phyloP scores from a whole-genome alignment of 768 basidiomycete species.

The Lentinula sp. region DNA sequence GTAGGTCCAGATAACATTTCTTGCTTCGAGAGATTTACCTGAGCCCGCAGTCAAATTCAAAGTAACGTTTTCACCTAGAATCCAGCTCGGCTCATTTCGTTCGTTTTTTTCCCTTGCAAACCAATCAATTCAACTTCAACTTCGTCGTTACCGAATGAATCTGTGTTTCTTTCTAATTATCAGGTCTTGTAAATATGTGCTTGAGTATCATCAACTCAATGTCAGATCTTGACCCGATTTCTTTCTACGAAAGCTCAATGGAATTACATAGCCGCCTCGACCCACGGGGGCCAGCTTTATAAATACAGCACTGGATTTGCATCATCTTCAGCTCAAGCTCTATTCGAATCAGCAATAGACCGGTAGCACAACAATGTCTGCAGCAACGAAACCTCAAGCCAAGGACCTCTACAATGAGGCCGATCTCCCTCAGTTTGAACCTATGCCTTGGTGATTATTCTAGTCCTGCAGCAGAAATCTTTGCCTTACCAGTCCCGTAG shows the following conservation, averaged over 20 bases:
- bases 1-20: background rate
- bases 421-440: conserved; percentile 34
- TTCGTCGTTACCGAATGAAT: background rate
- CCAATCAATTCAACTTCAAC: background rate
- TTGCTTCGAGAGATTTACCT: background rate
- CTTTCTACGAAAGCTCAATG: background rate
- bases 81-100: background rate
- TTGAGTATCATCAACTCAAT: background rate
- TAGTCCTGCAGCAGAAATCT: background rate
- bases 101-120: background rate
- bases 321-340: conserved; percentile 1
- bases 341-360: conserved; percentile 1
- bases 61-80: background rate
- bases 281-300: conserved; percentile 3
- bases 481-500: conserved; percentile 16
- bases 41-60: background rate
- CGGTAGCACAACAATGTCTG: conserved; percentile 1
- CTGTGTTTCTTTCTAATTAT: background rate
- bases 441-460: conserved; percentile 38
- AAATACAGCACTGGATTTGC: background rate
- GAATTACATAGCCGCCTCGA: conserved; percentile 1
- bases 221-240: conserved; percentile 3
- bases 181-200: background rate
- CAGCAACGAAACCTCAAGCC: conserved; percentile 1
- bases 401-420: conserved; percentile 21